Evolutionary conservation across 768 basidiomycete genomes (phyloP).

Genomic region (Ramaria rubella): DNA sequence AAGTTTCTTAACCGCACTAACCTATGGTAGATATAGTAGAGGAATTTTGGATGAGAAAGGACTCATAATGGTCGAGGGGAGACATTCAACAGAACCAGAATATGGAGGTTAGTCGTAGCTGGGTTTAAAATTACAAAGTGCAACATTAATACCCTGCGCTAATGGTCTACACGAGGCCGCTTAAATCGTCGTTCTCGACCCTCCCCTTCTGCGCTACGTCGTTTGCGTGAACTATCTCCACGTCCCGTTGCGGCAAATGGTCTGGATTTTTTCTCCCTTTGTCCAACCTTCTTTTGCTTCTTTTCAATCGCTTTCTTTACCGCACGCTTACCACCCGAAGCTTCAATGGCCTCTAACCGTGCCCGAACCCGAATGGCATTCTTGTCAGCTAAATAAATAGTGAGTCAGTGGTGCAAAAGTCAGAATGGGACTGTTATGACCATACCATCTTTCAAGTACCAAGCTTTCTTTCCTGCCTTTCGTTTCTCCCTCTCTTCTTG

Average conservation of each 20-base stretch:
- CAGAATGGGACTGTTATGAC: slow-evolving; percentile 11
- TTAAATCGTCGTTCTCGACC: not conserved
- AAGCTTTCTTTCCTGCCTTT: slow-evolving; percentile 69
- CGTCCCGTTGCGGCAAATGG: slow-evolving; percentile 43
- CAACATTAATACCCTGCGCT: not conserved
- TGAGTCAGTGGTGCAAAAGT: not conserved
- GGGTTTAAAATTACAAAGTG: slow-evolving; percentile 3
- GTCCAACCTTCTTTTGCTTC: slow-evolving; percentile 78
- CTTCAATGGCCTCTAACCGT: slow-evolving; percentile 71
- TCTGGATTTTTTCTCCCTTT: slow-evolving; percentile 83
- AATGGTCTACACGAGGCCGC: slow-evolving; percentile 4
- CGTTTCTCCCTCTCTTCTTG: slow-evolving; percentile 61
- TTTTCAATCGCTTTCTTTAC: slow-evolving; percentile 87
- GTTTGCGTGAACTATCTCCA: not conserved
- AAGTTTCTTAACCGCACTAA: slow-evolving; percentile 11
- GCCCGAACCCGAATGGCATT: slow-evolving; percentile 67
- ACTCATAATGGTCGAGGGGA: slow-evolving; percentile 53
- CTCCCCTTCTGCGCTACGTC: not conserved
- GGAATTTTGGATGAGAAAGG: slow-evolving; percentile 78
- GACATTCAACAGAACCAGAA: not conserved
- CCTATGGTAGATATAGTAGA: slow-evolving; percentile 67
- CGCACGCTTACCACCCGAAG: slow-evolving; percentile 68
- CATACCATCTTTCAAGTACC: slow-evolving; percentile 82
- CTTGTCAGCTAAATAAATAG: slow-evolving; percentile 65
- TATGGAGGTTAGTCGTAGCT: not conserved